Conservation (phyloP, 352 stramenopile genomes). For the Plasmopara muralis region DNA sequence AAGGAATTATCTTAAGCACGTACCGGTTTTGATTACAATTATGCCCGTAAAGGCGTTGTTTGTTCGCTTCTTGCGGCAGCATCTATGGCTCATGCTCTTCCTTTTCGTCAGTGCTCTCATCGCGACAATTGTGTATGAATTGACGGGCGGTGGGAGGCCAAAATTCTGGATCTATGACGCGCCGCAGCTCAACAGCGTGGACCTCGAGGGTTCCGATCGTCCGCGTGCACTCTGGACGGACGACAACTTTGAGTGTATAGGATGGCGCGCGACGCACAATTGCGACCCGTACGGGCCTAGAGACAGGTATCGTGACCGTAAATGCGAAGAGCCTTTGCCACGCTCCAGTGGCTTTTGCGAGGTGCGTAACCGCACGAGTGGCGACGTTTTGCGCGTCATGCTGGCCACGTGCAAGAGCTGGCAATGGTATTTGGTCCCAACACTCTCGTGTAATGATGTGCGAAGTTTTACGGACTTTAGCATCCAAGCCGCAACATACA, state of each 20-base stretch:
- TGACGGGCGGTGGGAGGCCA: conserved; percentile 42
- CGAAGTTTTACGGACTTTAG: conserved; percentile 65
- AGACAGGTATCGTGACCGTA: conserved; percentile 34
- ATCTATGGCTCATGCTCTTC: conserved; percentile 34
- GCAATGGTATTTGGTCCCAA: conserved; percentile 46
- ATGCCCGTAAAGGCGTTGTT: conserved; percentile 25
- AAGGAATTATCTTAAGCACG: too few species aligned
- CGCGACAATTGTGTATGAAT: conserved; percentile 50
- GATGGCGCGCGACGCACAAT: conserved; percentile 54
- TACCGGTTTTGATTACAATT: too few species aligned
- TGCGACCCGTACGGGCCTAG: conserved; percentile 57
- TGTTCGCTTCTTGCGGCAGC: conserved; percentile 31
- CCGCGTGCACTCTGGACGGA: conserved; percentile 36
- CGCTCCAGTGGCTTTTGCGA: conserved; percentile 62
- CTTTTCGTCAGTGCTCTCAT: conserved; percentile 34
- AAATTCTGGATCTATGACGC: conserved; percentile 30
- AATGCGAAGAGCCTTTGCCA: conserved; percentile 38
- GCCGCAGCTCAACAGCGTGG: conserved; percentile 37
- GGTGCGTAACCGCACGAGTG: conserved; percentile 55
- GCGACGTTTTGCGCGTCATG: conserved; percentile 54
- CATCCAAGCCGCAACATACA: conserved; percentile 36
- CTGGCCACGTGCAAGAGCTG: conserved; percentile 65
- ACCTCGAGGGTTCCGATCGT: conserved; percentile 29
- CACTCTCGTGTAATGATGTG: conserved; percentile 55
- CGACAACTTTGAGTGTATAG: conserved; percentile 67